Percentiles rank a stretch among this genome's conserved stretches.
Conservation (phyloP, 176 grass and related monocot species). For the Poa pratensis region DNA sequence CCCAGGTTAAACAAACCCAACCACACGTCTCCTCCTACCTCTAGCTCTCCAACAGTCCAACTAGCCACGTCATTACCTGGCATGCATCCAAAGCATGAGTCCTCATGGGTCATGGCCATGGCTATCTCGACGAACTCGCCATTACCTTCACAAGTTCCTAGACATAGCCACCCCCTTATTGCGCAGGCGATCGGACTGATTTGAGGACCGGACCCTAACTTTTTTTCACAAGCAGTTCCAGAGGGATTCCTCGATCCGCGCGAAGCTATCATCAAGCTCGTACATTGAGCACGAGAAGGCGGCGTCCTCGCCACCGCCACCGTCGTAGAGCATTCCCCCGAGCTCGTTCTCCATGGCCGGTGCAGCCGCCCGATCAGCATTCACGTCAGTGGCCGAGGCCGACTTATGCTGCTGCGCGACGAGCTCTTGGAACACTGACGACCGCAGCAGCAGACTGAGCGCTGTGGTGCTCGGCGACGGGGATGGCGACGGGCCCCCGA, state of each 20-base stretch:
- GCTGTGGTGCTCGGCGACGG: conserved; percentile 56
- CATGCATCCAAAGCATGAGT: neutral
- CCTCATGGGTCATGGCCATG: conserved; percentile 2
- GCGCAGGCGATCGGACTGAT: neutral
- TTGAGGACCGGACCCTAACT: neutral
- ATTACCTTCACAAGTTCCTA: neutral
- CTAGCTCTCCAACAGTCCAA: neutral
- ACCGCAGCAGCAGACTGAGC: conserved; percentile 64
- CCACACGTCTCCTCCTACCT: conserved; percentile 7
- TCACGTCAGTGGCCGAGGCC: neutral
- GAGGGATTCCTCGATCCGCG: conserved; percentile 45
- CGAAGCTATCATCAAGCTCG: conserved; percentile 53
- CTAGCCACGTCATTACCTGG: neutral
- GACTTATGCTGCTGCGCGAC: conserved; percentile 43
- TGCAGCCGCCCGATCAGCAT: neutral
- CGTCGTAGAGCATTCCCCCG: conserved; percentile 3
- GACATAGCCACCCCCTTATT: neutral
- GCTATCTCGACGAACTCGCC: conserved; percentile 1
- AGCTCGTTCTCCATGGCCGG: neutral
- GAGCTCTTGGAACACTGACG: conserved; percentile 63
- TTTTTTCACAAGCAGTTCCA: conserved; percentile 44
- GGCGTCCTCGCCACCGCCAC: neutral
- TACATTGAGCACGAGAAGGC: conserved; percentile 48
- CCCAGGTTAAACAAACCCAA: conserved; percentile 13
- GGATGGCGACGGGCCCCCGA: neutral